Evolutionary conservation across 495 filamentous ascomycete species (phyloP).

Genomic region (Xylaria longipes): DNA sequence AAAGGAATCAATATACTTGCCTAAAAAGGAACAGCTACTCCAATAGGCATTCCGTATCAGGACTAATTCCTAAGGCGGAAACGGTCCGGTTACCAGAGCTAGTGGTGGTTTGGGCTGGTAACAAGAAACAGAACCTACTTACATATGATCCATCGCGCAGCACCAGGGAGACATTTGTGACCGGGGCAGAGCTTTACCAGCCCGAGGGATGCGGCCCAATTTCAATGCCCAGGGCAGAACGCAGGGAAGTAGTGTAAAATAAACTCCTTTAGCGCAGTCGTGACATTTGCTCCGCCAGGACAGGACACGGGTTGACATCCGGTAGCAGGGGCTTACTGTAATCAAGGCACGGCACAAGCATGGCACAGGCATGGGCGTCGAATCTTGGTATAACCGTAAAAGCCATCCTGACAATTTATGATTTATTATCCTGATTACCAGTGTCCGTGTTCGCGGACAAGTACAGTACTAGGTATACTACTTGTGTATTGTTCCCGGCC

Average conservation of each 20-base stretch:
- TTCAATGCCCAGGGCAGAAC: not conserved
- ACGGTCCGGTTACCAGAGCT: slow-evolving; percentile 19
- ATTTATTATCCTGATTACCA: slow-evolving; percentile 17
- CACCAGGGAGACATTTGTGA: slow-evolving; percentile 10
- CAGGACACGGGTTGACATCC: slow-evolving; percentile 21
- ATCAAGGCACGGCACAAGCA: not conserved
- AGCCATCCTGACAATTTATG: slow-evolving; percentile 16
- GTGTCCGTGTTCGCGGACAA: slow-evolving; percentile 1
- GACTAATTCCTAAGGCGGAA: slow-evolving; percentile 1
- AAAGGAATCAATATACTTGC: slow-evolving; percentile 1
- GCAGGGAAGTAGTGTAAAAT: slow-evolving; percentile 17
- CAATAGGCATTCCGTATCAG: not conserved
- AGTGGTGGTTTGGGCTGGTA: slow-evolving; percentile 1
- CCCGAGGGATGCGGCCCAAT: slow-evolving; percentile 28
- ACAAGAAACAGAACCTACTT: not conserved
- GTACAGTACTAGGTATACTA: no score
- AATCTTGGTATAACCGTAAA: slow-evolving; percentile 18
- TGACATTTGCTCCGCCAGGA: not conserved
- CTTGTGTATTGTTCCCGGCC: not conserved
- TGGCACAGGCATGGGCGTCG: no score
- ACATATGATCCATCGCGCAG: slow-evolving; percentile 15
- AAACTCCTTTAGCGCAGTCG: slow-evolving; percentile 6
- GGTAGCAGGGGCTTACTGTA: slow-evolving; percentile 25
- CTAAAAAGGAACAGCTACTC: slow-evolving; percentile 14
- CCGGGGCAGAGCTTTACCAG: not conserved